Base-by-base conservation (phyloP, 345 rosid species). In the Rubroshorea leprosula region DNA sequence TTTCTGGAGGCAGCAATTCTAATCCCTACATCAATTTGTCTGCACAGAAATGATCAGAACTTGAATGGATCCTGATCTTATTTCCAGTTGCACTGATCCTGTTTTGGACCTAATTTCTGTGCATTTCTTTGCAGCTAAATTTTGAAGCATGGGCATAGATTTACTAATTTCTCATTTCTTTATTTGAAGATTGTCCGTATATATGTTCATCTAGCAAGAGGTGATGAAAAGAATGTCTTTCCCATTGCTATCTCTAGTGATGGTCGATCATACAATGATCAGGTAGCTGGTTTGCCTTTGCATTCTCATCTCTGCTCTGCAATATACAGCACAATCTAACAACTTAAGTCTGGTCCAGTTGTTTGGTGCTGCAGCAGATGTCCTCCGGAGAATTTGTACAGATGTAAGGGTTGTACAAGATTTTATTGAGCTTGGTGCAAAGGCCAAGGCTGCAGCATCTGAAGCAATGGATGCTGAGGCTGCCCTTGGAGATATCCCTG, bases 381-480 rank as follows among this genome's bases (percentile, higher is more conserved):
- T 94, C 52, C 93, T 94, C 51, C 45, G 52, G 62, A 87, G 74
- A 80, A 94, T 94, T 17, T 88, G 92, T 7, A 95, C 83, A 75
- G 99, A 87, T 55, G 77, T 64, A 58, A 79, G 95, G 72, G 63
- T 80, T 65, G 77, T 83, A 55, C 86, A 65, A 54, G 92, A 84
- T 61, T 94, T 94, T 54, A 44, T 90, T 44, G 89, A 80, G 57
- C 84, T 94, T 14, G 97, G 99, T 58, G 55, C 75, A 57, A 90
- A 74, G 73, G 90, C 89, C 57, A 87, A 82, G 80, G 78, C 78
- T 71, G 97, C 99, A 49, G 99, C 97, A 15, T 76, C 95, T 15
- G 96, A 83, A 76, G 99, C 97, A 60, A 77, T 87, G 95, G 97
- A 94, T 48, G 65, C 97, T 55, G 99, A 94, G 80, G 97, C 89